Base-by-base conservation (phyloP, 1,139 yeast species). In the Spathaspora sp. region DNA sequence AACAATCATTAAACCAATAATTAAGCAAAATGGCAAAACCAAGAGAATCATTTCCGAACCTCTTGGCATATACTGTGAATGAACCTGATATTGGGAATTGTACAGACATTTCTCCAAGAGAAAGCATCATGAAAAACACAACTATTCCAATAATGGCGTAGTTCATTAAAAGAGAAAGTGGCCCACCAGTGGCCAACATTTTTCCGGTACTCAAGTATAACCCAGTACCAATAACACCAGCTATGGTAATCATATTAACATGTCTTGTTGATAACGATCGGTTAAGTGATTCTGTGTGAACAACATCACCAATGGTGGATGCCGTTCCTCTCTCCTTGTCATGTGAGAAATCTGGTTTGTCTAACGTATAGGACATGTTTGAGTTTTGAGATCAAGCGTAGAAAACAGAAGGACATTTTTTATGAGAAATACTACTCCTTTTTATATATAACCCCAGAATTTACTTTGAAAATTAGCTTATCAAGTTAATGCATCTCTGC, bases 161-260 rank as follows among this genome's bases (percentile, higher is more conserved):
- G 38, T 83, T 81, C 42, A 84, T 67, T 18, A 84, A 62, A 45
- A 84, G 63, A 6, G 86, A 77, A 6, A 80, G 77, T 2, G 90
- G 89, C 13, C 90, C 90, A 49, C 87, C 88, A 16, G 60, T 63
- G 23, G 78, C 72, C 43, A 84, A 65, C 4, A 87, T 77, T 44
- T 74, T 76, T 4, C 87, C 86, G 0, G 87, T 76, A 29, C 88
- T 86, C 43, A 84, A 67, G 50, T 82, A 75, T 44, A 86, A 65
- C 47, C 93, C 93, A 3, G 89, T 81, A 20, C 89, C 89, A 44
- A 82, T 81, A 46, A 80, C 78, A 7, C 88, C 88, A 3, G 85
- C 87, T 47, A 82, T 70, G 36, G 86, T 78, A 61, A 82, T 80
- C 86, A 82, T 79, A 50, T 76, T 78, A 44, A 82, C 70, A 50